Conservation (phyloP, 2,329 filamentous ascomycete species). For the Coleophoma eucalyptorum region DNA sequence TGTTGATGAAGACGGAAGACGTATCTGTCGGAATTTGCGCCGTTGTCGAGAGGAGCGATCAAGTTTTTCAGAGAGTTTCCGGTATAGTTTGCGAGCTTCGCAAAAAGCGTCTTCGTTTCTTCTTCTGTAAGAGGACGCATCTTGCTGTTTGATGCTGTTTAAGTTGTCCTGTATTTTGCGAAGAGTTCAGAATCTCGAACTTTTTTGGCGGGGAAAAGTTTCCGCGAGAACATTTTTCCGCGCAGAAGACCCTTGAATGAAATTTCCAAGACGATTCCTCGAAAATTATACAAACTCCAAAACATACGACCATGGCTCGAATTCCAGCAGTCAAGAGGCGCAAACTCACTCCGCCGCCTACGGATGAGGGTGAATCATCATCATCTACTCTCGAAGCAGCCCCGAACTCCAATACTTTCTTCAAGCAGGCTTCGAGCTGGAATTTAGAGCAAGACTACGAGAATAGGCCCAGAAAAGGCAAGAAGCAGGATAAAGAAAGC, state of each 20-base stretch:
- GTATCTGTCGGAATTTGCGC: conserved; percentile 68
- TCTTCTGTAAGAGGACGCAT: conserved; percentile 82
- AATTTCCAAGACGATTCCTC: too few relatives aligned
- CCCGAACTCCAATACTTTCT: conserved; percentile 42
- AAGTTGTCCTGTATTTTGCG: background rate
- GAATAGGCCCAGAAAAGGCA: conserved; percentile 68
- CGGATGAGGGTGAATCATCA: conserved; percentile 38
- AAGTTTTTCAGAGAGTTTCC: conserved; percentile 82
- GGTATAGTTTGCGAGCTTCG: conserved; percentile 92
- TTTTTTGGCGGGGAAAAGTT: conserved; percentile 20
- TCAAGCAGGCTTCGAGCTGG: conserved; percentile 77
- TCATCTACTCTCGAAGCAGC: conserved; percentile 23
- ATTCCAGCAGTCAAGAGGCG: conserved; percentile 45
- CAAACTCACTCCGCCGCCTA: conserved; percentile 50
- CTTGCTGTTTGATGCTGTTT: conserved; percentile 5
- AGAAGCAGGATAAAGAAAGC: conserved; percentile 67
- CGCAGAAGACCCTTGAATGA: background rate
- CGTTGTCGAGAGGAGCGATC: conserved; percentile 68
- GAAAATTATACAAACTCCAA: background rate
- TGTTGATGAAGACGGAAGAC: conserved; percentile 82
- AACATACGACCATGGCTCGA: conserved; percentile 21
- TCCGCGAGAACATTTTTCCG: conserved; percentile 18
- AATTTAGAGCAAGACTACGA: conserved; percentile 92
- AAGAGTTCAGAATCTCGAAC: background rate
- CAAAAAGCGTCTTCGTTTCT: conserved; percentile 79